A percentile compares a stretch with the other conserved stretches of the same genome.
Conservation (phyloP, 805 yeast genomes). For the Candida lessepsii region DNA sequence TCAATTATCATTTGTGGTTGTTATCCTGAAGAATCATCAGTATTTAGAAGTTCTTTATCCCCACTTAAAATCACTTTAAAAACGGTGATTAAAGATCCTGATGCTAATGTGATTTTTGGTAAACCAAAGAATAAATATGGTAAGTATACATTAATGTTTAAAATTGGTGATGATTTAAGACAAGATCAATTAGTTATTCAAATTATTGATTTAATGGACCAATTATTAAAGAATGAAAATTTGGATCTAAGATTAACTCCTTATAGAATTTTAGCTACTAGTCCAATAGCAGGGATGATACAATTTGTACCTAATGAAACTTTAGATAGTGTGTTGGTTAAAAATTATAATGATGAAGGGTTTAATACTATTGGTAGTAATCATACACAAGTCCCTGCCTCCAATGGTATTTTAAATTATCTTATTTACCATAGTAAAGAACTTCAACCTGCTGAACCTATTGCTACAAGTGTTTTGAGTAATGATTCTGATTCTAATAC, state of each 20-base stretch:
- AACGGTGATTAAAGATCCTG: conserved; percentile 38
- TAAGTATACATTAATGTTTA: conserved; percentile 81
- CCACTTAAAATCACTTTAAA: conserved; percentile 83
- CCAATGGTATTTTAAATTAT: conserved; percentile 74
- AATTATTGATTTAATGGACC: conserved; percentile 88
- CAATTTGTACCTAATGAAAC: conserved; percentile 95
- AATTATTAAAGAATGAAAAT: conserved; percentile 81
- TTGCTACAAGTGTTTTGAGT: conserved; percentile 16
- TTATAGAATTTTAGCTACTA: conserved; percentile 85
- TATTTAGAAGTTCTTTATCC: conserved; percentile 86
- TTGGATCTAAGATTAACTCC: conserved; percentile 86
- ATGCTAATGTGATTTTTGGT: conserved; percentile 34
- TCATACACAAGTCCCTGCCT: conserved; percentile 1
- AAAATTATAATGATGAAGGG: conserved; percentile 10
- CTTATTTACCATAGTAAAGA: conserved; percentile 54
- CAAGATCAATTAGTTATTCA: conserved; percentile 98
- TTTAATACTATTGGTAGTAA: background rate
- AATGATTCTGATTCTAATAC: conserved; percentile 7
- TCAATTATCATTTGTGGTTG: conserved; percentile 70
- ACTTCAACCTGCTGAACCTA: conserved; percentile 27
- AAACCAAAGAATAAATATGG: conserved; percentile 30
- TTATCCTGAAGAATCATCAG: conserved; percentile 74
- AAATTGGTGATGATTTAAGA: conserved; percentile 91
- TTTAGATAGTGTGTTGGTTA: conserved; percentile 63
- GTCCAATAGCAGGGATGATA: conserved; percentile 86